Evolutionary conservation across 1,284 basidiomycete genomes (phyloP).

Genomic region (Tilletia walkeri): DNA sequence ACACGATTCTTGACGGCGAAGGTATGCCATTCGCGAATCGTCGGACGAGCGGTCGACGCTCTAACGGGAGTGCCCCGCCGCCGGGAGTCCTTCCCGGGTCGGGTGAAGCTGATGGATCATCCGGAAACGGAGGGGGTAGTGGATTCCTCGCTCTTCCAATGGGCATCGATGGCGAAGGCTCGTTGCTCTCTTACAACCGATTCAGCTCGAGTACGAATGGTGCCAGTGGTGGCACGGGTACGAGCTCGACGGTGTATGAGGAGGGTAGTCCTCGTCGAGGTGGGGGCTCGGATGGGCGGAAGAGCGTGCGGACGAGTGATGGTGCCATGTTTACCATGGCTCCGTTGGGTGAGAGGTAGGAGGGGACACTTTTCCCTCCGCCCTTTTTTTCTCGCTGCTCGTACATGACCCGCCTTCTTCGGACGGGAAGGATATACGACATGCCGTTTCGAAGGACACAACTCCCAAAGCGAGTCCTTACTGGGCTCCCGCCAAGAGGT

Average conservation of each 20-base stretch:
- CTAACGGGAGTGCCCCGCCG: not conserved
- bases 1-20: slow-evolving; percentile 9
- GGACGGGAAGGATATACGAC: too few species aligned
- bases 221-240: too few species aligned
- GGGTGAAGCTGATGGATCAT: not conserved
- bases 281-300: too few species aligned
- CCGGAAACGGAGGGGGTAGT: too few species aligned
- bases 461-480: too few species aligned
- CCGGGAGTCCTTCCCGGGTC: not conserved
- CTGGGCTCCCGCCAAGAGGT: too few species aligned
- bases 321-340: not conserved
- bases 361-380: not conserved
- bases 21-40: slow-evolving; percentile 15
- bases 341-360: not conserved
- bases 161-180: slow-evolving; percentile 2
- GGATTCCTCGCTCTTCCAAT: slow-evolving; percentile 4
- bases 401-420: too few species aligned
- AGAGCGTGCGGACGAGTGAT: slow-evolving; percentile 14
- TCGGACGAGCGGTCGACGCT: not conserved
- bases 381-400: too few species aligned
- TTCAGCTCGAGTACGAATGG: slow-evolving; percentile 1
- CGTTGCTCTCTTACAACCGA: not conserved
- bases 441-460: too few species aligned
- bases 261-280: too few species aligned
- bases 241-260: too few species aligned